Evolutionary conservation across 2,329 filamentous ascomycete species (phyloP).

Genomic region (Phyllosticta paracitricarpa): DNA sequence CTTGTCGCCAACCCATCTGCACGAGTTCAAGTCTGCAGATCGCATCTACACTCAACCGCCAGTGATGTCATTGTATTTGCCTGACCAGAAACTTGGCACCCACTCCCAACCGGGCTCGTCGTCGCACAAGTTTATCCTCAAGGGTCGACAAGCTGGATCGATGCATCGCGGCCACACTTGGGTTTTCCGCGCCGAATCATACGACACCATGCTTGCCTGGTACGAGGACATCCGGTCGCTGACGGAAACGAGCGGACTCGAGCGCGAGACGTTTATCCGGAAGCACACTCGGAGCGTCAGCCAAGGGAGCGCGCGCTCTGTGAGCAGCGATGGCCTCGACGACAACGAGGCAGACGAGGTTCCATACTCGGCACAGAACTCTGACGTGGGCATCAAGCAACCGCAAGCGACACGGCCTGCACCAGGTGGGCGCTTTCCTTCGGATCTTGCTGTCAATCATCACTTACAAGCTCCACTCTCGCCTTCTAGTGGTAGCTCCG

Average conservation of each 20-base stretch:
- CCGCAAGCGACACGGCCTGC: constrained; percentile 57
- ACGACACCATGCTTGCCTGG: constrained; percentile 97
- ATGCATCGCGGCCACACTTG: constrained; percentile 74
- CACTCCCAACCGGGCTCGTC: constrained; percentile 73
- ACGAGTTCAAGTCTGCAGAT: constrained; percentile 98
- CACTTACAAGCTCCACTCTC: constrained; percentile 71
- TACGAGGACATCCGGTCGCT: constrained; percentile 86
- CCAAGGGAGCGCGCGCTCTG: constrained; percentile 46
- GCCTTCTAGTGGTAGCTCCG: constrained; percentile 73
- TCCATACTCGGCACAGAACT: constrained; percentile 53
- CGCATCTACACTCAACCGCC: constrained; percentile 72
- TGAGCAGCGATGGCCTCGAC: constrained; percentile 66
- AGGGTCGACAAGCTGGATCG: constrained; percentile 83
- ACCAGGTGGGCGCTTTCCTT: constrained; percentile 94
- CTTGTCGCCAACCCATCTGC: constrained; percentile 87
- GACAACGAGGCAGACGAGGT: constrained; percentile 45
- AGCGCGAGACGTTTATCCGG: constrained; percentile 77
- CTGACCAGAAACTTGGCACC: constrained; percentile 89
- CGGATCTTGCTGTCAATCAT: constrained; percentile 80
- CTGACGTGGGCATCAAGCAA: constrained; percentile 27
- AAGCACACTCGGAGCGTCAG: constrained; percentile 71
- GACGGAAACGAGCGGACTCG: constrained; percentile 80
- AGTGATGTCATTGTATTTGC: constrained; percentile 91
- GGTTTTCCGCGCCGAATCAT: constrained; percentile 57
- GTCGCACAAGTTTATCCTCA: constrained; percentile 96